These are phyloP conservation scores for Oenanthe sinensis DNA, from an alignment of 129 eudicot genomes.

Conservation along the genomic window DNA sequence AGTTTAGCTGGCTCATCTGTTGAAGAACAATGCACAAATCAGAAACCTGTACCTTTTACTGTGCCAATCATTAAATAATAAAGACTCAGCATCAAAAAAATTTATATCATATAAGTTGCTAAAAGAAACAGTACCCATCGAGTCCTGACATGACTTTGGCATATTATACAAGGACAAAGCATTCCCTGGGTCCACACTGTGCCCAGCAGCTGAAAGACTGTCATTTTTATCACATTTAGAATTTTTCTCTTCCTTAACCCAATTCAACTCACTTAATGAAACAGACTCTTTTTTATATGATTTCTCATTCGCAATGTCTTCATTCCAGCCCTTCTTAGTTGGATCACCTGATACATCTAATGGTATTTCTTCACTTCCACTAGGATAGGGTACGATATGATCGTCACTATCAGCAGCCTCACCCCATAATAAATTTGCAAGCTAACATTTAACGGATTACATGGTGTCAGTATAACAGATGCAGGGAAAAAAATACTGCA, in stretches of 20 bases:
- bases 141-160: conserved; percentile 17
- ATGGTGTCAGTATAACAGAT: background rate
- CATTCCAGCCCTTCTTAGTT: conserved; percentile 27
- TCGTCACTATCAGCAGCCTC: conserved; percentile 53
- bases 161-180: conserved; percentile 29
- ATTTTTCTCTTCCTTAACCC: conserved; percentile 20
- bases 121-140: conserved; percentile 23
- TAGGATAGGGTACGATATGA: conserved; percentile 63
- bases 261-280: conserved; percentile 18
- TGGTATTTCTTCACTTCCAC: conserved; percentile 29
- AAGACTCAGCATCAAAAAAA: conserved; percentile 7
- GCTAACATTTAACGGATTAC: conserved; percentile 28
- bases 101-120: conserved; percentile 11
- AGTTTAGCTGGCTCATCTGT: conserved; percentile 40
- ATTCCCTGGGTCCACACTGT: conserved; percentile 23
- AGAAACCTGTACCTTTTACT: background rate
- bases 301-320: conserved; percentile 27
- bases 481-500: background rate
- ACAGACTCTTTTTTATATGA: conserved; percentile 28
- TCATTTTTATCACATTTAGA: conserved; percentile 20
- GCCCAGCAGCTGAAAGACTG: conserved; percentile 16
- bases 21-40: conserved; percentile 11
- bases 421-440: conserved; percentile 70
- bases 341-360: conserved; percentile 24
- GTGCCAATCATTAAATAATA: background rate